Percentiles rank a stretch among this genome's conserved stretches.
Evolutionary conservation across 2,329 filamentous ascomycete species (phyloP).

Genomic region (Monosporascus ibericus): DNA sequence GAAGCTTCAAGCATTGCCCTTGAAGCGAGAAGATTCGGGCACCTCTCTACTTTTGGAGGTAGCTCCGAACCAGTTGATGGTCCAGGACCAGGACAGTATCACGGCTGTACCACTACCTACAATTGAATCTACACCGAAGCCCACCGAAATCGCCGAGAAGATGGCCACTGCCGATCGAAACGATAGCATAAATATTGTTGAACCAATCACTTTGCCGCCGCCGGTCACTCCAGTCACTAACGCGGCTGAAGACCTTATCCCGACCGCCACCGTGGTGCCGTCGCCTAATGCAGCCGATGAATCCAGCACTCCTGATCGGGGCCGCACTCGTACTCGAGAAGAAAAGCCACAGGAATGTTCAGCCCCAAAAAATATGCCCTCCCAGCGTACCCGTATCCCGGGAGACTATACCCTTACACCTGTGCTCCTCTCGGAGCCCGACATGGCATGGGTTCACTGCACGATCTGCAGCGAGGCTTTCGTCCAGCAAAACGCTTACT

Average conservation of each 20-base stretch:
- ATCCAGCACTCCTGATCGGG: background rate
- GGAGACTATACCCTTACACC: conserved; percentile 81
- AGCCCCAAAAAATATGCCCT: conserved; percentile 5
- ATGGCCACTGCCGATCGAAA: conserved; percentile 1
- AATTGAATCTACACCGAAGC: conserved; percentile 11
- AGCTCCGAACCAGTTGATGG: conserved; percentile 9
- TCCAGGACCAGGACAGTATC: conserved; percentile 9
- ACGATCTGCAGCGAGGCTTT: conserved; percentile 77
- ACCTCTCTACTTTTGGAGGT: conserved; percentile 15
- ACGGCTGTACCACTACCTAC: conserved; percentile 13
- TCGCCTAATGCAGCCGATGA: background rate
- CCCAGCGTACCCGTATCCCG: conserved; percentile 42
- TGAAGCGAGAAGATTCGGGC: conserved; percentile 29
- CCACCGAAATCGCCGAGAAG: background rate
- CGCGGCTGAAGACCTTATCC: conserved; percentile 1
- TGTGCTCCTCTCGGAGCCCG: conserved; percentile 65
- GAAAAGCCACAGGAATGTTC: conserved; percentile 10
- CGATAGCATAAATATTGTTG: conserved; percentile 5
- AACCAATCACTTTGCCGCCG: conserved; percentile 5
- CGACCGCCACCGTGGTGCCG: background rate
- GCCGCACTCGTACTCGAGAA: background rate
- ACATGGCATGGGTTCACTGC: conserved; percentile 83
- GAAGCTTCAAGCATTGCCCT: conserved; percentile 17
- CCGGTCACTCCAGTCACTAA: conserved; percentile 4
- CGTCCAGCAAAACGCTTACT: conserved; percentile 83